phyloP scores from a whole-genome alignment of 75 land plant genomes.

The Sequoiadendron giganteum region DNA sequence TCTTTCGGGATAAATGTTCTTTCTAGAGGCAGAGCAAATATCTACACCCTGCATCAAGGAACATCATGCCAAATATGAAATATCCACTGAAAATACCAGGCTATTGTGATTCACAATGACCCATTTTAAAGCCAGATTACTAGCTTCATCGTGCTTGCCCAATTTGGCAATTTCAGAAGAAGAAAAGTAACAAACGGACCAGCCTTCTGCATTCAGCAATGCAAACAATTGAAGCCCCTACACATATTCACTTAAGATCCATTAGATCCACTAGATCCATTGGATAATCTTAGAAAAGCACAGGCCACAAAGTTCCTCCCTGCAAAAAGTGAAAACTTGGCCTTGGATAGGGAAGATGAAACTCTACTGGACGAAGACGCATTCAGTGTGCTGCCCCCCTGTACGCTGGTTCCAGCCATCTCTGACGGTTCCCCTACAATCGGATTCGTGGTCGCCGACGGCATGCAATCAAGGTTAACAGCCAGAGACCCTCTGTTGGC shows the following conservation, averaged over 20 bases:
- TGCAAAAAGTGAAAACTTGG: slow-evolving; percentile 31
- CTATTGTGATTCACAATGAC: background rate
- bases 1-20: background rate
- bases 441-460: slow-evolving; percentile 16
- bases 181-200: background rate
- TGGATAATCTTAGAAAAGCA: slow-evolving; percentile 49
- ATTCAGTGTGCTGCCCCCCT: background rate
- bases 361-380: slow-evolving; percentile 22
- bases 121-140: background rate
- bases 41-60: background rate
- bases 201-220: background rate
- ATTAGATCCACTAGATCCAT: slow-evolving; percentile 1
- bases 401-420: slow-evolving; percentile 13
- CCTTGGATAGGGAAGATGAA: slow-evolving; percentile 29
- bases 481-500: slow-evolving; percentile 46
- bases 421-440: slow-evolving; percentile 30
- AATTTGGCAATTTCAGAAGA: background rate
- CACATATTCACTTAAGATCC: background rate
- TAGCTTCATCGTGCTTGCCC: background rate
- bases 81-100: background rate
- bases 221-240: background rate
- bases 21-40: background rate
- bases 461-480: slow-evolving; percentile 49
- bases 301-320: slow-evolving; percentile 51
- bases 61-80: background rate